Evolutionary conservation across 2,329 filamentous ascomycete genomes (phyloP).

Genomic region (Lanzia echinophila): DNA sequence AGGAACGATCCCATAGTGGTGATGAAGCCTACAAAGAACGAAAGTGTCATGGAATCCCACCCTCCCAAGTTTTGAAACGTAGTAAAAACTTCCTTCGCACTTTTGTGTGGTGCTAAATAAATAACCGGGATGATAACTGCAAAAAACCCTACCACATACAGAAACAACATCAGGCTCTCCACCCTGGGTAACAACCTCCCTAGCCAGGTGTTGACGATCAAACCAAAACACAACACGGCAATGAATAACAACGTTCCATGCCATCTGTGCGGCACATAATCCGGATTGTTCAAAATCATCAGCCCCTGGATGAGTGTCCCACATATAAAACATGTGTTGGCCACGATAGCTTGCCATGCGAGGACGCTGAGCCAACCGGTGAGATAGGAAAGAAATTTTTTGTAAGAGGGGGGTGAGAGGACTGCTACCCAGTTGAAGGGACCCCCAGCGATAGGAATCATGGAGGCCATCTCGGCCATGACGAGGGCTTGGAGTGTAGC

Average conservation of each 20-base stretch:
- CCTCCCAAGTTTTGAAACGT: slow-evolving; percentile 1
- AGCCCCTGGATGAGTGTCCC: neutral
- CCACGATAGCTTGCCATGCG: neutral
- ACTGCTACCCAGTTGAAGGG: slow-evolving; percentile 9
- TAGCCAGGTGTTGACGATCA: slow-evolving; percentile 4
- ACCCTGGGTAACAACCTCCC: slow-evolving; percentile 3
- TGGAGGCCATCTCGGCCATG: slow-evolving; percentile 5
- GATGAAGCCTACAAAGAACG: neutral
- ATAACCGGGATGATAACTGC: slow-evolving; percentile 1
- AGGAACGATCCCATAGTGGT: neutral
- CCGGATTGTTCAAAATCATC: neutral
- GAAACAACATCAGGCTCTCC: neutral
- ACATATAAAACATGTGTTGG: neutral
- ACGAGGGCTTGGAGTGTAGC: neutral
- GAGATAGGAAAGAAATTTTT: slow-evolving; percentile 6
- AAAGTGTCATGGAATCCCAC: neutral
- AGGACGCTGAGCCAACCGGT: neutral
- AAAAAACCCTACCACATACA: slow-evolving; percentile 10
- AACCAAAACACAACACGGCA: neutral
- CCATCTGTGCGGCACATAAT: neutral
- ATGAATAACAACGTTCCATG: neutral
- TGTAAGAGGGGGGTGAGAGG: slow-evolving; percentile 2
- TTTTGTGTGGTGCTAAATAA: neutral
- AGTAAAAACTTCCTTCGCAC: slow-evolving; percentile 1
- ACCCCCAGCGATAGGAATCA: slow-evolving; percentile 9